A percentile compares a stretch with the other conserved stretches of the same genome.
These are phyloP conservation scores for Ilyonectria destructans DNA, from an alignment of 2,329 filamentous ascomycete genomes.

Conservation along the genomic window DNA sequence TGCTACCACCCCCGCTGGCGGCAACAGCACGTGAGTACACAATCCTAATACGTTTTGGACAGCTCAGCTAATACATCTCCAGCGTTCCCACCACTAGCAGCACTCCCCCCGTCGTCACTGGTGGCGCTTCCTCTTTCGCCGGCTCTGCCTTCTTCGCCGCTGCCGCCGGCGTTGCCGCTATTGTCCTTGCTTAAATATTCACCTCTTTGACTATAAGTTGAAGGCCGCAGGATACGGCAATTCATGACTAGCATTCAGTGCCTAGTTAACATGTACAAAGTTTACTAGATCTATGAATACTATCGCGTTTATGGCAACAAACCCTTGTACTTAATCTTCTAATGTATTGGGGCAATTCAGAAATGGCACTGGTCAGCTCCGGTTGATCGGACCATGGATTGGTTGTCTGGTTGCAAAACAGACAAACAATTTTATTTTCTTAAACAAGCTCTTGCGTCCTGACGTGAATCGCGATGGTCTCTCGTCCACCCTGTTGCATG, in stretches of 20 bases:
- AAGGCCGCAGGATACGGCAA: conserved; percentile 61
- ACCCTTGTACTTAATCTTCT: conserved; percentile 64
- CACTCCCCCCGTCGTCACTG: conserved; percentile 60
- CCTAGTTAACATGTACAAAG: conserved; percentile 58
- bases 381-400: conserved; percentile 34
- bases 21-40: conserved; percentile 54
- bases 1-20: conserved; percentile 43
- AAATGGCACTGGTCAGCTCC: conserved; percentile 34
- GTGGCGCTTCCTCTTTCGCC: conserved; percentile 68
- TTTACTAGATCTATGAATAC: conserved; percentile 57
- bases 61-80: conserved; percentile 26
- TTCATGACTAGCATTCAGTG: conserved; percentile 55
- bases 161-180: conserved; percentile 68
- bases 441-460: background rate
- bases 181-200: conserved; percentile 69
- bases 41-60: conserved; percentile 27
- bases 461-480: conserved; percentile 15
- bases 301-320: conserved; percentile 49
- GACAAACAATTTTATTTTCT: conserved; percentile 14
- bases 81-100: conserved; percentile 47
- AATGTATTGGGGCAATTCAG: conserved; percentile 57
- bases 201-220: conserved; percentile 52
- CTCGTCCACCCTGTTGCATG: background rate
- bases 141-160: conserved; percentile 71
- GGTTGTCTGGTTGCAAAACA: conserved; percentile 39